Percentiles rank a stretch among this genome's conserved stretches.
Evolutionary conservation across 257 asterid genomes (phyloP).

Genomic region (Penstemon davidsonii): DNA sequence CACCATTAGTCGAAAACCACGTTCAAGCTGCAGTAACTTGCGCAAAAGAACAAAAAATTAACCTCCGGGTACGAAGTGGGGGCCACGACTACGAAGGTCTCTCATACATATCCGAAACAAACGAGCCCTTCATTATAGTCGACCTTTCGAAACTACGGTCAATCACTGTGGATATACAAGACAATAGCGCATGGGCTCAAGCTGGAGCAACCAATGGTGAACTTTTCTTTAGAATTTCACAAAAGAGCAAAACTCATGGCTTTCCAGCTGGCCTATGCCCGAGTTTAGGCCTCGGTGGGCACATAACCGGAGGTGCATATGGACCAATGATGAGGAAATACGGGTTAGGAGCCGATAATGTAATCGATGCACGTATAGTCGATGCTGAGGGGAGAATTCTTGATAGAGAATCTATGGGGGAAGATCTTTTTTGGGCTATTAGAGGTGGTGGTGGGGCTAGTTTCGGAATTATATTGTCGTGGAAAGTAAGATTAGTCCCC

Average conservation of each 20-base stretch:
- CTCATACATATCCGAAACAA: constrained; percentile 32
- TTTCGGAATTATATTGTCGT: constrained; percentile 51
- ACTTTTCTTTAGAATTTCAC: constrained; percentile 38
- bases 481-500: constrained; percentile 56
- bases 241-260: constrained; percentile 38
- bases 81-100: constrained; percentile 48
- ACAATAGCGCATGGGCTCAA: constrained; percentile 41
- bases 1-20: constrained; percentile 42
- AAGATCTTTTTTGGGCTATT: constrained; percentile 62
- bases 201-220: constrained; percentile 47
- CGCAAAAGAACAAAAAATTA: constrained; percentile 23
- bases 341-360: constrained; percentile 62
- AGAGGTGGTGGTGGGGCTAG: constrained; percentile 69
- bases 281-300: constrained; percentile 63
- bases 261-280: constrained; percentile 56
- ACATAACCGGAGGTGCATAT: constrained; percentile 60
- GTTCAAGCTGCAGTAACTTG: constrained; percentile 43
- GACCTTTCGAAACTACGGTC: constrained; percentile 38
- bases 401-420: constrained; percentile 55
- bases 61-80: constrained; percentile 42
- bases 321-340: constrained; percentile 63
- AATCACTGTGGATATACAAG: constrained; percentile 28
- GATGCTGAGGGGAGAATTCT: constrained; percentile 54
- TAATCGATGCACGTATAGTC: constrained; percentile 51
- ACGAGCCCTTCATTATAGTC: constrained; percentile 34